phyloP scores from a whole-genome alignment of 2,329 filamentous ascomycete species.

The Monilinia laxa region DNA sequence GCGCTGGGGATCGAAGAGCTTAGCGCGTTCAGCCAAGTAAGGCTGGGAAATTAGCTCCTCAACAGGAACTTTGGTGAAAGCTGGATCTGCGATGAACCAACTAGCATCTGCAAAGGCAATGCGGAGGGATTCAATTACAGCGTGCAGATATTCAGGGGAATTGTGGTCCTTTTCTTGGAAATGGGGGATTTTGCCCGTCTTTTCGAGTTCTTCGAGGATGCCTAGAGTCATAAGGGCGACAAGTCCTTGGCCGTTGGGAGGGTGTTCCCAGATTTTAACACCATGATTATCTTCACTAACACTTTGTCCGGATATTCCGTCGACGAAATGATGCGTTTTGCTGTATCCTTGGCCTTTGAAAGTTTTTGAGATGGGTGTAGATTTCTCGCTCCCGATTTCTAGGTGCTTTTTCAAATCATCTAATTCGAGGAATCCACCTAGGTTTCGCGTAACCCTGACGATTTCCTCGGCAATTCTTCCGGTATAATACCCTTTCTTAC shows the following conservation, averaged over 20 bases:
- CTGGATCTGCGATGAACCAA: conserved; percentile 89
- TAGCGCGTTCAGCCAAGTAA: conserved; percentile 71
- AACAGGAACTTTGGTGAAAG: conserved; percentile 67
- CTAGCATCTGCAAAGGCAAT: conserved; percentile 86
- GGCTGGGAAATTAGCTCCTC: conserved; percentile 65
- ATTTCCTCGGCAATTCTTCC: conserved; percentile 80
- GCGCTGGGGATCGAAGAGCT: conserved; percentile 57
- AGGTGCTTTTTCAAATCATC: conserved; percentile 80
- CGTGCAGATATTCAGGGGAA: conserved; percentile 76
- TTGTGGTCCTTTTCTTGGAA: conserved; percentile 77
- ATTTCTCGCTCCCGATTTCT: conserved; percentile 70
- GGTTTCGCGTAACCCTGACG: conserved; percentile 71
- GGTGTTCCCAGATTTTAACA: conserved; percentile 92
- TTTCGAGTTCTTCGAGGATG: conserved; percentile 83
- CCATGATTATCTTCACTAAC: conserved; percentile 48
- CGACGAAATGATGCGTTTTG: conserved; percentile 47
- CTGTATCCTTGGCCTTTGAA: conserved; percentile 66
- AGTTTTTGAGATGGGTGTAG: conserved; percentile 79
- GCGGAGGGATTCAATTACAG: conserved; percentile 81
- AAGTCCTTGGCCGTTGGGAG: conserved; percentile 93
- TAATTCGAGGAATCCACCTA: conserved; percentile 74
- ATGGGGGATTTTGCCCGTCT: conserved; percentile 67
- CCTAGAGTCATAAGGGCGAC: conserved; percentile 93
- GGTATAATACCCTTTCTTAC: conserved; percentile 88
- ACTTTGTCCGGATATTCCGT: conserved; percentile 44